Percentiles rank a stretch among this genome's conserved stretches.
Conservation (phyloP, 23 red algal species). For the Gracilaria vermiculophylla region DNA sequence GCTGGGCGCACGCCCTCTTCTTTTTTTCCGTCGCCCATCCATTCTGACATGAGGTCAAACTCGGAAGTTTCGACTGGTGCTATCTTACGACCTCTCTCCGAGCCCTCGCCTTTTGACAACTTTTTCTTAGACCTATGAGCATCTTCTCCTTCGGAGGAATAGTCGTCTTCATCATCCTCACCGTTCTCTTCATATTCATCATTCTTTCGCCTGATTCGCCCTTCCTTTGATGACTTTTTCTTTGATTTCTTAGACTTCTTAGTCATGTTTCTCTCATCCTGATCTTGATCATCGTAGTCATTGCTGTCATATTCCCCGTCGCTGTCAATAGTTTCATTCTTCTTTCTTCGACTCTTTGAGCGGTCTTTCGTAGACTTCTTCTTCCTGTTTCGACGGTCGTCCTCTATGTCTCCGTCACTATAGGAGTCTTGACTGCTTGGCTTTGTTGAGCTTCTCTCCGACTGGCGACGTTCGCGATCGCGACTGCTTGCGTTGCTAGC, state of each 20-base stretch:
- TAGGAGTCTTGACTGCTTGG: not conserved
- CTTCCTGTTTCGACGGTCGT: not conserved
- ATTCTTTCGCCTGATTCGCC: not conserved
- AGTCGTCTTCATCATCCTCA: slow-evolving; percentile 21
- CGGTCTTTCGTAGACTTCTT: slow-evolving; percentile 1
- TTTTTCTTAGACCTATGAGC: slow-evolving; percentile 15
- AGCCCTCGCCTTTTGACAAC: slow-evolving; percentile 20
- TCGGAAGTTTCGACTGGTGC: not conserved
- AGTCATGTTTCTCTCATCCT: not conserved
- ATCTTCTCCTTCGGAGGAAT: not conserved
- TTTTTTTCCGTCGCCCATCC: slow-evolving; percentile 51
- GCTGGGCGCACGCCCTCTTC: not conserved
- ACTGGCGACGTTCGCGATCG: slow-evolving; percentile 12
- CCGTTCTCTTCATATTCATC: slow-evolving; percentile 44
- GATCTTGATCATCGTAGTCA: slow-evolving; percentile 13
- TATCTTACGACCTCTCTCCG: not conserved
- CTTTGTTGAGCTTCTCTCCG: slow-evolving; percentile 17
- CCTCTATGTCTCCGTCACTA: slow-evolving; percentile 4
- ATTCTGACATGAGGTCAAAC: slow-evolving; percentile 64
- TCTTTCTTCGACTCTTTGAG: slow-evolving; percentile 23
- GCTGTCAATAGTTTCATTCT: not conserved
- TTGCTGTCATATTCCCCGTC: slow-evolving; percentile 15
- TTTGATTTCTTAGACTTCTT: not conserved
- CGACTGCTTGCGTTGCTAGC: slow-evolving; percentile 19
- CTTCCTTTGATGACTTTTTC: slow-evolving; percentile 49